Percentiles rank a stretch among this genome's conserved stretches.
These are phyloP conservation scores for Agapanthus africanus DNA, from an alignment of 106 monocot species.

Conservation along the genomic window DNA sequence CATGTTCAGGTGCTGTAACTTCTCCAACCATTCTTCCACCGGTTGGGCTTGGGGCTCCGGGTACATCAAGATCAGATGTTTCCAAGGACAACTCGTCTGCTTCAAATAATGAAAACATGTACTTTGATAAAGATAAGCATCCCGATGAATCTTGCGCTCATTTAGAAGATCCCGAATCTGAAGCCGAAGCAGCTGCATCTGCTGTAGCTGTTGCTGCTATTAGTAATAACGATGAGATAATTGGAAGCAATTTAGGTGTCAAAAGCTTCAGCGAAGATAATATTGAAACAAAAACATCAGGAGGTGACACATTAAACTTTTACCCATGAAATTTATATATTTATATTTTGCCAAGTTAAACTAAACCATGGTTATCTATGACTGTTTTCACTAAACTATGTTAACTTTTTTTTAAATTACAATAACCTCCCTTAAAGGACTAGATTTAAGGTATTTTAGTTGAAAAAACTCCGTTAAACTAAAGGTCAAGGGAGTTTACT, in stretches of 20 bases:
- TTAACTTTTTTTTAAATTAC: too few species aligned
- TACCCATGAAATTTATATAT: background rate
- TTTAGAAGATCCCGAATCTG: constrained; percentile 68
- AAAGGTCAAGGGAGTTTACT: too few species aligned
- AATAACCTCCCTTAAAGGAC: too few species aligned
- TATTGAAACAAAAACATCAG: constrained; percentile 23
- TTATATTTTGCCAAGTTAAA: too few species aligned
- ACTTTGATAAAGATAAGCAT: constrained; percentile 55
- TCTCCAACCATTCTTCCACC: constrained; percentile 50
- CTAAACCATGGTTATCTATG: too few species aligned
- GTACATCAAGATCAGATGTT: constrained; percentile 33
- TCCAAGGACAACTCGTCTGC: constrained; percentile 18
- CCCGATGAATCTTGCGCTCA: constrained; percentile 33
- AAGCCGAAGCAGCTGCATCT: constrained; percentile 97
- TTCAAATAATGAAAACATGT: constrained; percentile 20
- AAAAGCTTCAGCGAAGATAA: constrained; percentile 31
- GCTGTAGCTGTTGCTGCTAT: constrained; percentile 96
- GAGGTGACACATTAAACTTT: constrained; percentile 18
- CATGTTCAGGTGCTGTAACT: constrained; percentile 58
- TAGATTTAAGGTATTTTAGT: too few species aligned
- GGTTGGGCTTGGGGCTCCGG: constrained; percentile 43
- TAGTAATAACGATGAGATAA: constrained; percentile 66
- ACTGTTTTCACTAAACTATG: too few species aligned
- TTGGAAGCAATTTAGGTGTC: constrained; percentile 24
- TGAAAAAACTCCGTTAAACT: too few species aligned